A percentile compares a stretch with the other conserved stretches of the same genome.
These are phyloP conservation scores for Cicer pinnatifidum DNA, from an alignment of 306 rosid species.

Conservation along the genomic window DNA sequence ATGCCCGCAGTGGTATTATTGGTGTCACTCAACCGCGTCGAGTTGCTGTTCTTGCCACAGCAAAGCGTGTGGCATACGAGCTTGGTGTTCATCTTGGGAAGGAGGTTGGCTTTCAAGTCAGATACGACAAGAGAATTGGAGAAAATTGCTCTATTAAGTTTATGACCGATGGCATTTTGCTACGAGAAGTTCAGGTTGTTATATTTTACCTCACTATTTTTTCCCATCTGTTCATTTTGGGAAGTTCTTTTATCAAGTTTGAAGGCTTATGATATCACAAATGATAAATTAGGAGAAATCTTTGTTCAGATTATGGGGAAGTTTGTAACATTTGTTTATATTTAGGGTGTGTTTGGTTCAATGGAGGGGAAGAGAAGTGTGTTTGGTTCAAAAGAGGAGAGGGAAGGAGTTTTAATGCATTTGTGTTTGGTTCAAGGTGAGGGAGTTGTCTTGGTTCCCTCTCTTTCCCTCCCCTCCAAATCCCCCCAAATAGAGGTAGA, in stretches of 20 bases:
- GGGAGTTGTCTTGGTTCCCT: too few species aligned
- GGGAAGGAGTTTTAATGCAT: too few species aligned
- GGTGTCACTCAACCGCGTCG: constrained; percentile 98
- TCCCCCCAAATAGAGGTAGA: too few species aligned
- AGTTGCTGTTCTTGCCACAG: constrained; percentile 93
- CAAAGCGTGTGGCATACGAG: constrained; percentile 90
- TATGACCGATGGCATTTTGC: constrained; percentile 97
- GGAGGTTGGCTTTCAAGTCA: constrained; percentile 92
- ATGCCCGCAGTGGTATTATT: constrained; percentile 61
- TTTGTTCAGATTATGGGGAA: constrained; percentile 19
- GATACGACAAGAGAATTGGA: constrained; percentile 88
- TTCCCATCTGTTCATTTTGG: constrained; percentile 9
- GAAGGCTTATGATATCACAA: constrained; percentile 2
- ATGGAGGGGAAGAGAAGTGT: too few species aligned
- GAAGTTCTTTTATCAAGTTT: constrained; percentile 17
- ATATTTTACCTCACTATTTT: constrained; percentile 29
- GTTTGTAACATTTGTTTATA: constrained; percentile 23
- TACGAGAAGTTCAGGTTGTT: constrained; percentile 91
- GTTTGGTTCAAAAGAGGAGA: too few species aligned
- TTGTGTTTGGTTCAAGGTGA: too few species aligned
- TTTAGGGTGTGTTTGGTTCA: background rate
- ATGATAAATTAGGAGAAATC: constrained; percentile 25
- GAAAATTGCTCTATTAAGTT: constrained; percentile 83
- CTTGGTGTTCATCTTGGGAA: constrained; percentile 78
- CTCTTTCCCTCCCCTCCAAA: too few species aligned